These are phyloP conservation scores for Trebouxia sp. DNA, from an alignment of 139 green algal genomes.

Conservation along the genomic window DNA sequence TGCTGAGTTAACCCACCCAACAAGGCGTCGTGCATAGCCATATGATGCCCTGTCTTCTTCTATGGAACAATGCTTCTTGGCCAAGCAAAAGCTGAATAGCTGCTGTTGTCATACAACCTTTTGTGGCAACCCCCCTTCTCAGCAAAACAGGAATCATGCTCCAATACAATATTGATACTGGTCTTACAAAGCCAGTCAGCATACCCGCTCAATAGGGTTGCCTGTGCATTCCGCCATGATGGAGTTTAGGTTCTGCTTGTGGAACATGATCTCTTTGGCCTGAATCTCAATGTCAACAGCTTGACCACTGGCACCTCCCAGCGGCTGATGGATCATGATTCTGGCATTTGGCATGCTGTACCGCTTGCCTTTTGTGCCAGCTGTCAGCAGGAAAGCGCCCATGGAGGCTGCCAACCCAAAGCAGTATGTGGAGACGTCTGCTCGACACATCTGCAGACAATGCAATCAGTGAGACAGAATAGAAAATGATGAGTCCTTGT, in stretches of 20 bases:
- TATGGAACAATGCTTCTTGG: neutral
- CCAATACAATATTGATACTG: no score
- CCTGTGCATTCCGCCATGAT: conserved; percentile 94
- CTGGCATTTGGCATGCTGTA: conserved; percentile 97
- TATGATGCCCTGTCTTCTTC: no score
- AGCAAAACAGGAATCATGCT: no score
- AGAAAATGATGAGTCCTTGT: no score
- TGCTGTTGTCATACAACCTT: no score
- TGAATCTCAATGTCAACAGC: conserved; percentile 89
- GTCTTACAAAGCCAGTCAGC: no score
- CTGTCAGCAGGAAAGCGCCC: conserved; percentile 96
- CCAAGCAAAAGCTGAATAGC: no score
- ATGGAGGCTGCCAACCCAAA: conserved; percentile 99
- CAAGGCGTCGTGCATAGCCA: no score
- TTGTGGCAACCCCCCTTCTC: no score
- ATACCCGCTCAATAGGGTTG: conserved; percentile 73
- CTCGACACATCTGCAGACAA: conserved; percentile 51
- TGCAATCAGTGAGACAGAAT: conserved; percentile 19
- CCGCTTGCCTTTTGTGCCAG: conserved; percentile 91
- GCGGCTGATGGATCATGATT: conserved; percentile 99
- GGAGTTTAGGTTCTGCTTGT: conserved; percentile 98
- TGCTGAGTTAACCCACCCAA: no score
- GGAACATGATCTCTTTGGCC: conserved; percentile 96
- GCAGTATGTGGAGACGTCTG: conserved; percentile 89
- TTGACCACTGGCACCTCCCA: conserved; percentile 91